These are phyloP conservation scores for Rhodotorula graminis DNA, from an alignment of 768 basidiomycete genomes.

Conservation along the genomic window DNA sequence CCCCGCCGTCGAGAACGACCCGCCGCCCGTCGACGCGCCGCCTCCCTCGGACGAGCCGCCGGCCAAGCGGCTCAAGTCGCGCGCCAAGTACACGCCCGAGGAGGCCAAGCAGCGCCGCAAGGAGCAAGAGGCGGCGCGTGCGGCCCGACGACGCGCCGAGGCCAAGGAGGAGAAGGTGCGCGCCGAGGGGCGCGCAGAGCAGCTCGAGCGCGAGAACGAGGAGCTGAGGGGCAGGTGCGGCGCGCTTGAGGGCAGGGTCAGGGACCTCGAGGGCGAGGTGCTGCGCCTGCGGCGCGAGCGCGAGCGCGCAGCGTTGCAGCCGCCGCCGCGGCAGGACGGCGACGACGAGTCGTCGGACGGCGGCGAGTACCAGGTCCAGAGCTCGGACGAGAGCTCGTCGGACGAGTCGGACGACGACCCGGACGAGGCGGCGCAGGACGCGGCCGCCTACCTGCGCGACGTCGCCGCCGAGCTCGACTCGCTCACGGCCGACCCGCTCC, in stretches of 20 bases:
- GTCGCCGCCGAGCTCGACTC: slow-evolving; percentile 7
- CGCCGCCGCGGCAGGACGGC: neutral
- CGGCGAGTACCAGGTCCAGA: slow-evolving; percentile 15
- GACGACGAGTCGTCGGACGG: slow-evolving; percentile 3
- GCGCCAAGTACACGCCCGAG: slow-evolving; percentile 11
- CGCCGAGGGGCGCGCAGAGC: too few species aligned
- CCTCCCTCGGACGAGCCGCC: neutral
- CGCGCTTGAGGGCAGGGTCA: neutral
- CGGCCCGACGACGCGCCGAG: neutral
- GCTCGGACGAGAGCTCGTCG: slow-evolving; percentile 2
- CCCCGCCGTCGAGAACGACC: neutral
- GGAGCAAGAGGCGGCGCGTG: slow-evolving; percentile 5
- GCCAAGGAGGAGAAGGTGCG: neutral
- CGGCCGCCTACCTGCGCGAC: neutral
- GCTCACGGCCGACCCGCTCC: neutral
- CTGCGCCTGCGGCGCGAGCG: neutral
- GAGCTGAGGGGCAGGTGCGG: neutral
- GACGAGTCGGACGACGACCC: neutral
- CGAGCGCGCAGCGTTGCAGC: neutral
- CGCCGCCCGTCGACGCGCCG: neutral
- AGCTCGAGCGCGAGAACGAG: slow-evolving; percentile 3
- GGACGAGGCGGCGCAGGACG: neutral
- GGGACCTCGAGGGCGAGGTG: neutral
- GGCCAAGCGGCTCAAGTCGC: neutral
- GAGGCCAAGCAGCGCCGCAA: slow-evolving; percentile 16